Conservation (phyloP, 768 basidiomycete genomes). For the Calocybe cyanea region DNA sequence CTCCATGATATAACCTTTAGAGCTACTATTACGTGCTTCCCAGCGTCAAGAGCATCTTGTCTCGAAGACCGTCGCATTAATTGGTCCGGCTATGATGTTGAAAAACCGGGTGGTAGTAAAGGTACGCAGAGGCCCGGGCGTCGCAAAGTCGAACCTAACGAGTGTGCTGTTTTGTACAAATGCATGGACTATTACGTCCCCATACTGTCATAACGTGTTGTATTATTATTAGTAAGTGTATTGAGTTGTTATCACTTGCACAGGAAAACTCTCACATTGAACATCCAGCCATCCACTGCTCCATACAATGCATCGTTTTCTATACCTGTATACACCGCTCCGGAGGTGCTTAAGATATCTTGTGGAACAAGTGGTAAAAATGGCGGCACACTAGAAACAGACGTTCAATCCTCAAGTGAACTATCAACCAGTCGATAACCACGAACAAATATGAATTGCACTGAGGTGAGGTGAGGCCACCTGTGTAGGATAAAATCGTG, state of each 20-base stretch:
- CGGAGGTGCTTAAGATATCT: constrained; percentile 20
- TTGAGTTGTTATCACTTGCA: too few relatives aligned
- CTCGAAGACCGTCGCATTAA: constrained; percentile 22
- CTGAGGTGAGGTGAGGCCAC: constrained; percentile 15
- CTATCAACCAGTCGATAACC: too few relatives aligned
- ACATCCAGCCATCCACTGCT: constrained; percentile 16
- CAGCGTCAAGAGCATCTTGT: constrained; percentile 14
- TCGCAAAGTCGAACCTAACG: constrained; percentile 25
- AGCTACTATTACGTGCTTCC: too few relatives aligned
- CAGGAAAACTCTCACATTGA: constrained; percentile 6
- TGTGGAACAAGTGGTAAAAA: constrained; percentile 22
- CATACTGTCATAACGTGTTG: not conserved
- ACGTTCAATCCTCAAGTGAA: constrained; percentile 6
- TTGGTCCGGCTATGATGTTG: constrained; percentile 23
- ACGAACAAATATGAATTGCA: constrained; percentile 25
- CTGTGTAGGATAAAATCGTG: constrained; percentile 17
- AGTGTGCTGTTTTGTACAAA: constrained; percentile 22
- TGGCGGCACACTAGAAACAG: constrained; percentile 5
- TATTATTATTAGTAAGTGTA: too few relatives aligned
- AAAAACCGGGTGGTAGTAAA: constrained; percentile 28
- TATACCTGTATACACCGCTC: constrained; percentile 23
- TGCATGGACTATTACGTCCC: constrained; percentile 7
- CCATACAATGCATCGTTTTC: constrained; percentile 24
- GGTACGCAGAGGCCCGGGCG: constrained; percentile 22
- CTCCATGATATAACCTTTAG: not conserved